Evolutionary conservation across 352 stramenopile species (phyloP).

Genomic region (Pythium inflatum): DNA sequence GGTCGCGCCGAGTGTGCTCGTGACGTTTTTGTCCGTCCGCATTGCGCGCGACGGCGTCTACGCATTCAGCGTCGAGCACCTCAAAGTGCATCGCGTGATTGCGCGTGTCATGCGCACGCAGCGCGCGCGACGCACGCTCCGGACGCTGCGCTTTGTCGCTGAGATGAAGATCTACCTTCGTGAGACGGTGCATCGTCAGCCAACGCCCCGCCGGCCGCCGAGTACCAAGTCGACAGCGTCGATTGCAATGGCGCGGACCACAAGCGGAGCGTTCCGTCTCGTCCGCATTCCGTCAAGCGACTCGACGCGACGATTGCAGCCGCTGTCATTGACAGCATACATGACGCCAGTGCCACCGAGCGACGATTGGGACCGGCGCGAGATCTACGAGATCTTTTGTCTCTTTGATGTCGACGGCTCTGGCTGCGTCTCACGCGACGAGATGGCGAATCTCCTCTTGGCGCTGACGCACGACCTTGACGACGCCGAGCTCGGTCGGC

Average conservation of each 20-base stretch:
- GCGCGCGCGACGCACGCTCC: constrained; percentile 68
- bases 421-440: constrained; percentile 57
- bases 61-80: constrained; percentile 77
- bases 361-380: constrained; percentile 41
- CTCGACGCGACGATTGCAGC: neutral
- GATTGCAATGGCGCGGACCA: constrained; percentile 13
- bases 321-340: neutral
- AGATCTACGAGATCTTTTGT: constrained; percentile 76
- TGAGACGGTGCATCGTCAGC: constrained; percentile 48
- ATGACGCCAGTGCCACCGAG: neutral
- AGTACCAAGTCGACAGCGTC: constrained; percentile 11
- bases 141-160: constrained; percentile 74
- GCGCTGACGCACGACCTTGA: constrained; percentile 73
- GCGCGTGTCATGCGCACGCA: constrained; percentile 66
- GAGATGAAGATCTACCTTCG: constrained; percentile 82
- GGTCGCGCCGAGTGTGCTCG: constrained; percentile 55
- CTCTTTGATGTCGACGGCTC: constrained; percentile 71
- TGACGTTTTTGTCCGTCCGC: constrained; percentile 64
- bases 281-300: neutral
- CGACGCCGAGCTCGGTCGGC: constrained; percentile 54
- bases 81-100: constrained; percentile 71
- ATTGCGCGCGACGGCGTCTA: constrained; percentile 73
- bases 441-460: constrained; percentile 61
- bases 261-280: neutral
- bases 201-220: neutral